Percentiles rank a stretch among this genome's conserved stretches.
phyloP scores from a whole-genome alignment of 345 rosid species.

The Lepidium aucheri region DNA sequence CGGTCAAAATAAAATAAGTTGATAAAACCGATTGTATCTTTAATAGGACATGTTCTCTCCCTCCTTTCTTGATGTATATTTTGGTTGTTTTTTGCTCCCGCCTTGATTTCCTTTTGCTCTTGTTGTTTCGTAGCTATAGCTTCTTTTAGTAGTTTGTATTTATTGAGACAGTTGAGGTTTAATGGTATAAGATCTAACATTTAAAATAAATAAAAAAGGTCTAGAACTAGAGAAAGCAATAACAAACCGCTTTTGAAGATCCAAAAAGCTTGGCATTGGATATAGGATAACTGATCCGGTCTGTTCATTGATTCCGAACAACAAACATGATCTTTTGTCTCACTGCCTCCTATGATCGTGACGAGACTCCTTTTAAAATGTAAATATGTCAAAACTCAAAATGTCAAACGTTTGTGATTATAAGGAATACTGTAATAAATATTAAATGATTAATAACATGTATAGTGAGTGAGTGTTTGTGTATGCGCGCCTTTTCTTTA shows the following conservation, averaged over 20 bases:
- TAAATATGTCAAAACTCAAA: neutral
- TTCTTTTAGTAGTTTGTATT: no score
- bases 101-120: no score
- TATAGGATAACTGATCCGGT: neutral
- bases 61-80: no score
- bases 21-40: no score
- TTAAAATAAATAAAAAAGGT: neutral
- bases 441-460: neutral
- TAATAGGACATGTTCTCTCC: no score
- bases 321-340: neutral
- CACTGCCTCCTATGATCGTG: conserved; percentile 29
- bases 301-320: neutral
- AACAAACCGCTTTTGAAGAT: neutral
- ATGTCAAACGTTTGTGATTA: neutral
- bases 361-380: conserved; percentile 90
- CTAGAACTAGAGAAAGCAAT: neutral
- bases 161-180: no score
- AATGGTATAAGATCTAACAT: no score
- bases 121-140: no score
- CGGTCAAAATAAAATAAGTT: no score
- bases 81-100: no score
- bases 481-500: neutral
- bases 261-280: neutral
- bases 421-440: neutral
- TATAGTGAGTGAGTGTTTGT: no score